Evolutionary conservation across 208 protist genomes (phyloP).

Genomic region (Leishmania tarentolae): DNA sequence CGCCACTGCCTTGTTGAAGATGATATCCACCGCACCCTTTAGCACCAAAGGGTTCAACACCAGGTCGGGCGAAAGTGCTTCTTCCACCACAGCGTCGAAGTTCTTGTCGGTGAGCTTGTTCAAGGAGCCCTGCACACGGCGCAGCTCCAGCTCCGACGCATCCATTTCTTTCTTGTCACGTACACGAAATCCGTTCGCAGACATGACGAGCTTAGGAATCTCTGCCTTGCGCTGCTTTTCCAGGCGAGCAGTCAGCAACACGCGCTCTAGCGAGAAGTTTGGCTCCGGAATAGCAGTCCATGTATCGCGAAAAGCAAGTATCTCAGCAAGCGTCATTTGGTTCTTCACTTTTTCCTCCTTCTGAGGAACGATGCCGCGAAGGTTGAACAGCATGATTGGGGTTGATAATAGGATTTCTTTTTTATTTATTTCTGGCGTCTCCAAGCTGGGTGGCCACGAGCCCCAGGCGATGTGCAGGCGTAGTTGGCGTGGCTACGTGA

Average conservation of each 20-base stretch:
- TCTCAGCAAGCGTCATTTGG: slow-evolving; percentile 71
- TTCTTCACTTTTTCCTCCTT: slow-evolving; percentile 79
- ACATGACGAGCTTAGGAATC: slow-evolving; percentile 77
- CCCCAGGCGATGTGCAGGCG: not conserved
- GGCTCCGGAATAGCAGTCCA: slow-evolving; percentile 60
- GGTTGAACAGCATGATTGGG: slow-evolving; percentile 72
- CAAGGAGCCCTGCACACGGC: slow-evolving; percentile 74
- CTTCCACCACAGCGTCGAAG: slow-evolving; percentile 69
- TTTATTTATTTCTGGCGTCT: not conserved
- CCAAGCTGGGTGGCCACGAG: not conserved
- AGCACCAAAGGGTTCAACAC: slow-evolving; percentile 71
- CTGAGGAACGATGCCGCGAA: slow-evolving; percentile 45
- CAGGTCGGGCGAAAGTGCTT: slow-evolving; percentile 69
- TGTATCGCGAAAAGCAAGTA: slow-evolving; percentile 87
- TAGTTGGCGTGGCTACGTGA: not conserved
- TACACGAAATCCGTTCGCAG: slow-evolving; percentile 85
- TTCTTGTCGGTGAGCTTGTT: slow-evolving; percentile 91
- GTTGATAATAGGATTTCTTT: not conserved
- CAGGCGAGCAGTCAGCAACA: slow-evolving; percentile 53
- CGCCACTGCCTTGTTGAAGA: slow-evolving; percentile 87
- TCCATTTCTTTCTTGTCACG: slow-evolving; percentile 73
- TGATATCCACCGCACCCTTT: slow-evolving; percentile 70
- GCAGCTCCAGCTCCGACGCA: slow-evolving; percentile 65
- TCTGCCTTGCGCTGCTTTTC: slow-evolving; percentile 69
- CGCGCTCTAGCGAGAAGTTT: slow-evolving; percentile 75